Evolutionary conservation across 169 alveolate species (phyloP).

Genomic region (Cryptosporidium xiaoi): DNA sequence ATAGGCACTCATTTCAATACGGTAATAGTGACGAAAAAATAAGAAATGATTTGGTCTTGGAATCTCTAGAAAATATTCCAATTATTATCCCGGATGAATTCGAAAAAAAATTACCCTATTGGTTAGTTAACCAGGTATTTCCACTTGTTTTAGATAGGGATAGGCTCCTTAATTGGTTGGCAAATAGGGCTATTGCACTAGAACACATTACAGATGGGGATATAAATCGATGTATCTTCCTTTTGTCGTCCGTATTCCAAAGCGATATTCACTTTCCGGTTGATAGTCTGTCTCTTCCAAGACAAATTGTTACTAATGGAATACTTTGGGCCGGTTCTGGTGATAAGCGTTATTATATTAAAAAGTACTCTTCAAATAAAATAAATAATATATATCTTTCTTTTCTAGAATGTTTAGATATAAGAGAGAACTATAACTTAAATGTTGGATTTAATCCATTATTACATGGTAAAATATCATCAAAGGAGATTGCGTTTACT

Average conservation of each 20-base stretch:
- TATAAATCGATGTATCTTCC: conserved; percentile 30
- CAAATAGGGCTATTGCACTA: conserved; percentile 50
- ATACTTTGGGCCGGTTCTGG: conserved; percentile 74
- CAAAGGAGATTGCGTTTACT: conserved; percentile 27
- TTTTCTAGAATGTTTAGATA: conserved; percentile 45
- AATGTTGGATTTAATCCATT: conserved; percentile 18
- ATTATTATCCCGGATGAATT: conserved; percentile 29
- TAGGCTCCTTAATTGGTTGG: conserved; percentile 49
- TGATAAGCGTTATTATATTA: conserved; percentile 30
- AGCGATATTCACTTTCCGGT: neutral
- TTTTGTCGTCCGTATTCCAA: conserved; percentile 31
- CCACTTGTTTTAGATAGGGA: conserved; percentile 44
- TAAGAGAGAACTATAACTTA: conserved; percentile 36
- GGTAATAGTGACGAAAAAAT: conserved; percentile 37
- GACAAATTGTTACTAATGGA: conserved; percentile 66
- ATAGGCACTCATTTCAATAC: conserved; percentile 24
- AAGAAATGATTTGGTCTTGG: conserved; percentile 39
- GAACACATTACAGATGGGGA: conserved; percentile 64
- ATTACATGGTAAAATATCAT: conserved; percentile 17
- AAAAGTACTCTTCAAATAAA: conserved; percentile 2
- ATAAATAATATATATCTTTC: conserved; percentile 48
- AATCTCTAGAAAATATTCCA: conserved; percentile 35
- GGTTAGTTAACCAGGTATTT: conserved; percentile 57
- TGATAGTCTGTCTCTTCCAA: conserved; percentile 22
- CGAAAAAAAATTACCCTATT: conserved; percentile 48